Evolutionary conservation across 495 filamentous ascomycete species (phyloP).

Genomic region (Podospora pseudoanserina): DNA sequence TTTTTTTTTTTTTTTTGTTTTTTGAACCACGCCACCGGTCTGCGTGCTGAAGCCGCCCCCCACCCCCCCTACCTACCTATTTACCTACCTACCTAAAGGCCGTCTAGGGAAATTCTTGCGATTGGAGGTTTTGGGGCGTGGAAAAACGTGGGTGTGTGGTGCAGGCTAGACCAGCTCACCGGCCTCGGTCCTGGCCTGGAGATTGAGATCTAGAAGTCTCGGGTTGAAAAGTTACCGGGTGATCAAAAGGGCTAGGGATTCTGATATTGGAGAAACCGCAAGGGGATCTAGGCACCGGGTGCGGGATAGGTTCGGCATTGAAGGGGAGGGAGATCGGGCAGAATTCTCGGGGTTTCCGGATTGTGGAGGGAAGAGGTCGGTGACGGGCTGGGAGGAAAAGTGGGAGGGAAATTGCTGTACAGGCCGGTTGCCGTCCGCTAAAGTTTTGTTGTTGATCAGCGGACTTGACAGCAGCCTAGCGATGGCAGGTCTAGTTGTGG

Average conservation of each 20-base stretch:
- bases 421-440: not conserved
- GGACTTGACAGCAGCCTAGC: not conserved
- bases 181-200: not conserved
- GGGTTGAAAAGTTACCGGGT: not conserved
- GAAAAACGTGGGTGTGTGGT: not conserved
- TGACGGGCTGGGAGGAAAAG: not conserved
- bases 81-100: not conserved
- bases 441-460: not conserved
- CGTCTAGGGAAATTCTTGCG: slow-evolving; percentile 1
- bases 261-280: not conserved
- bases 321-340: not conserved
- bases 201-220: not conserved
- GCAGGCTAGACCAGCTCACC: not conserved
- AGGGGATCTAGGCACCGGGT: not conserved
- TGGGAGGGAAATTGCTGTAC: not conserved
- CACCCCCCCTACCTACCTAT: not conserved
- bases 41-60: not conserved
- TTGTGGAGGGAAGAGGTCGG: not conserved
- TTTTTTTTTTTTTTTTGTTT: too few species aligned
- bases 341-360: not conserved
- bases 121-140: not conserved
- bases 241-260: not conserved
- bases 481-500: slow-evolving; percentile 27
- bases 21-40: not conserved
- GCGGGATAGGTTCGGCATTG: not conserved